phyloP scores from a whole-genome alignment of 1,284 basidiomycete genomes.

The Puccinia coronata region DNA sequence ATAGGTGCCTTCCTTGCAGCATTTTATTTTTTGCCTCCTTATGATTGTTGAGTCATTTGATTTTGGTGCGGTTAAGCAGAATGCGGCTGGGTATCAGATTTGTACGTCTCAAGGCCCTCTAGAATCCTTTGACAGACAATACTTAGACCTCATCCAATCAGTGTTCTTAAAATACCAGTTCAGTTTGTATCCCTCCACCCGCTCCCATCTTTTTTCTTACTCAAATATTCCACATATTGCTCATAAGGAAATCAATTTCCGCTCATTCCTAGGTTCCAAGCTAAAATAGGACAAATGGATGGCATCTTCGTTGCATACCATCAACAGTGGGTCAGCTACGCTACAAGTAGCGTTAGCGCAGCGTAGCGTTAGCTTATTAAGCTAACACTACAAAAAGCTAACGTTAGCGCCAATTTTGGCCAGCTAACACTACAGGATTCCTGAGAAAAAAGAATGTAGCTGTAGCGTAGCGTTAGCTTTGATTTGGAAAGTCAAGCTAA shows the following conservation, averaged over 20 bases:
- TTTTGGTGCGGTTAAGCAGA: slow-evolving; percentile 44
- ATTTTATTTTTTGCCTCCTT: not conserved
- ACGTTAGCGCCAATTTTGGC: too few species aligned
- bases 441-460: too few species aligned
- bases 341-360: too few species aligned
- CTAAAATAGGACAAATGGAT: slow-evolving; percentile 94
- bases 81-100: slow-evolving; percentile 58
- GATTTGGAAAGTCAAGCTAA: too few species aligned
- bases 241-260: not conserved
- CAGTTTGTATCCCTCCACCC: slow-evolving; percentile 51
- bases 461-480: too few species aligned
- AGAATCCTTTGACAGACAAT: slow-evolving; percentile 59
- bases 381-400: too few species aligned
- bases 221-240: slow-evolving; percentile 12
- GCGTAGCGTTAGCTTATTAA: too few species aligned
- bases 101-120: slow-evolving; percentile 54
- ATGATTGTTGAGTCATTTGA: slow-evolving; percentile 60
- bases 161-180: slow-evolving; percentile 93
- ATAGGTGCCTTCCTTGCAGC: too few species aligned
- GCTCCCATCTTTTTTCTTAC: not conserved
- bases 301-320: slow-evolving; percentile 91
- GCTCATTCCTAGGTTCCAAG: slow-evolving; percentile 72
- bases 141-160: slow-evolving; percentile 77
- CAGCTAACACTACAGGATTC: too few species aligned
- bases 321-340: too few species aligned